phyloP scores from a whole-genome alignment of 108 stramenopile genomes.

The Cyclotella choctawhatcheeana region DNA sequence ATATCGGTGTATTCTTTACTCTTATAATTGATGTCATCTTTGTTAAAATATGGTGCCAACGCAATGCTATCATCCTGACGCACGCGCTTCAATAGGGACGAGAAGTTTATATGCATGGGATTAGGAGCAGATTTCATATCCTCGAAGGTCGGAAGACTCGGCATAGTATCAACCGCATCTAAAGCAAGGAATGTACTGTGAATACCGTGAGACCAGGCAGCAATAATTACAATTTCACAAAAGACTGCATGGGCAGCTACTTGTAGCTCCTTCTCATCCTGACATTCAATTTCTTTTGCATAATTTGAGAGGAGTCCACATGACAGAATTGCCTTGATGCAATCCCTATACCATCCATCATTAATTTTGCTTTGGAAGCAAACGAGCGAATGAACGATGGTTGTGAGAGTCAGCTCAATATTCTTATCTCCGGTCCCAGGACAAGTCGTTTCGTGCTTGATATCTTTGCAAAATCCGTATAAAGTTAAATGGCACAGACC shows the following conservation, averaged over 20 bases:
- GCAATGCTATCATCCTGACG: conserved; percentile 15
- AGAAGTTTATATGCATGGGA: conserved; percentile 7
- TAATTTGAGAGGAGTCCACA: conserved; percentile 14
- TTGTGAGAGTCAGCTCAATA: neutral
- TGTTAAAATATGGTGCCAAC: conserved; percentile 9
- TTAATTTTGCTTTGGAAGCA: conserved; percentile 15
- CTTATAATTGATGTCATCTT: neutral
- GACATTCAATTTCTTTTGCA: neutral
- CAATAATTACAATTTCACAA: conserved; percentile 15
- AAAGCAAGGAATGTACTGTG: conserved; percentile 19
- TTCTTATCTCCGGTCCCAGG: neutral
- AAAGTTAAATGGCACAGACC: conserved; percentile 10
- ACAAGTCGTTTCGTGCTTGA: neutral
- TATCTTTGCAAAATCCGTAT: neutral
- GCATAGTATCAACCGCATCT: neutral
- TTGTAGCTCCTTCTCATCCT: conserved; percentile 1
- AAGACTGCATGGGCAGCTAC: conserved; percentile 18
- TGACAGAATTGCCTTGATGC: neutral
- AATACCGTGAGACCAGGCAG: conserved; percentile 14
- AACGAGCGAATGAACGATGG: conserved; percentile 21
- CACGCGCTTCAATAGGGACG: conserved; percentile 2
- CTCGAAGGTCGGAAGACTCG: conserved; percentile 16
- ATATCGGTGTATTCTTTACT: conserved; percentile 17
- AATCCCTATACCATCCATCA: conserved; percentile 19
- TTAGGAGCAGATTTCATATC: conserved; percentile 11